phyloP scores from a whole-genome alignment of 2,329 filamentous ascomycete genomes.

The Trichoderma koningii region DNA sequence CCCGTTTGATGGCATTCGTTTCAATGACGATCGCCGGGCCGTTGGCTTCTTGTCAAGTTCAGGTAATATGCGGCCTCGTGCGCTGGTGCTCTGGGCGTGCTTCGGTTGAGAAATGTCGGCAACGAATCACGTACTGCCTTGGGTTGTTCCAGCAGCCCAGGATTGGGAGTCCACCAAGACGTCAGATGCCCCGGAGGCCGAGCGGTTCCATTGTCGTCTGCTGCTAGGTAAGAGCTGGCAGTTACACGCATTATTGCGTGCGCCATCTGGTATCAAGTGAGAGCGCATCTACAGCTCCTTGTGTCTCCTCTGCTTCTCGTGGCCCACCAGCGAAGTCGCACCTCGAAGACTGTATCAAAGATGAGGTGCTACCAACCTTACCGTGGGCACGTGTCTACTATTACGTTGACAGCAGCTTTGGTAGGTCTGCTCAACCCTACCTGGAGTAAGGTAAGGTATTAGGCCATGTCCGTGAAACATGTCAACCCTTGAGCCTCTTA shows the following conservation, averaged over 20 bases:
- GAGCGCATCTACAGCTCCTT: background rate
- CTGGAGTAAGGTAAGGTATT: background rate
- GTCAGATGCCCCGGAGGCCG: constrained; percentile 7
- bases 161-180: constrained; percentile 14
- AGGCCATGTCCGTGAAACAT: constrained; percentile 18
- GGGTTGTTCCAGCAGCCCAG: background rate
- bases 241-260: constrained; percentile 20
- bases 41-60: background rate
- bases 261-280: constrained; percentile 5
- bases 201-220: constrained; percentile 11
- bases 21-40: constrained; percentile 13
- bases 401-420: background rate
- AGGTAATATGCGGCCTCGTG: background rate
- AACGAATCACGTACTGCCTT: constrained; percentile 9
- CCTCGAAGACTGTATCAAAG: background rate
- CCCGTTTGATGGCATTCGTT: background rate
- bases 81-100: background rate
- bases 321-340: background rate
- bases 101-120: no score
- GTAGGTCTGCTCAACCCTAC: constrained; percentile 9
- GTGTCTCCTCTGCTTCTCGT: background rate
- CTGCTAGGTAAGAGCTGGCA: constrained; percentile 1
- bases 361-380: background rate
- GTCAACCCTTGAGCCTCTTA: constrained; percentile 22
- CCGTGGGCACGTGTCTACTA: background rate